Evolutionary conservation across 2,329 filamentous ascomycete species (phyloP).

Genomic region (Graphilbum fragrans): DNA sequence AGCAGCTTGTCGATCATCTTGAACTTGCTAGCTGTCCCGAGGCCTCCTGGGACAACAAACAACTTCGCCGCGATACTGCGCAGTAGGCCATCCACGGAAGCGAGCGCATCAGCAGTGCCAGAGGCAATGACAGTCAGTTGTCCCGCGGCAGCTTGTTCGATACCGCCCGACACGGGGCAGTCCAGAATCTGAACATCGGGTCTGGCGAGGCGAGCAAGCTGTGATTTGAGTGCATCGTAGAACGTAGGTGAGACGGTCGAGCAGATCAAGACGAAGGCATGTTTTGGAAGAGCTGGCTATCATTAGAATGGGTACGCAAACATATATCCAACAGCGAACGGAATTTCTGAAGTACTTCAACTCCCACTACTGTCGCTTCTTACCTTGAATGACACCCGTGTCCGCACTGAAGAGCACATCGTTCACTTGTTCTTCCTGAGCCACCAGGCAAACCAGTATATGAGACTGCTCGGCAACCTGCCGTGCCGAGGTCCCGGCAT

Average conservation of each 20-base stretch:
- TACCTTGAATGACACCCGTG: too few relatives aligned
- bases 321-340: too few relatives aligned
- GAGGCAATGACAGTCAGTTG: slow-evolving; percentile 49
- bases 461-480: too few relatives aligned
- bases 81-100: slow-evolving; percentile 48
- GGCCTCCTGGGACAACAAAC: slow-evolving; percentile 33
- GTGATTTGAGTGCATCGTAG: slow-evolving; percentile 45
- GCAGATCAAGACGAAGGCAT: slow-evolving; percentile 51
- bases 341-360: too few relatives aligned
- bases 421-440: too few relatives aligned
- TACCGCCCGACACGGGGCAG: slow-evolving; percentile 57
- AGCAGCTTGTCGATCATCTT: slow-evolving; percentile 42
- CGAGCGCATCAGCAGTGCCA: slow-evolving; percentile 25
- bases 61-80: slow-evolving; percentile 61
- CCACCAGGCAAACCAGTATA: too few relatives aligned
- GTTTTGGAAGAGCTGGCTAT: slow-evolving; percentile 32
- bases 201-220: slow-evolving; percentile 43
- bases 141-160: too few relatives aligned
- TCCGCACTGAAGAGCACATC: too few relatives aligned
- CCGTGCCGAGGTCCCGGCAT: too few relatives aligned
- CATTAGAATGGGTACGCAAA: neutral
- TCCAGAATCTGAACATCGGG: slow-evolving; percentile 56
- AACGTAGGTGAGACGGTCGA: slow-evolving; percentile 61
- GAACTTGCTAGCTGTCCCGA: slow-evolving; percentile 39
- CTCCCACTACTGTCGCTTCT: too few relatives aligned